phyloP scores from a whole-genome alignment of 164 flowering plant genomes.

The Magnolia changhungtana region DNA sequence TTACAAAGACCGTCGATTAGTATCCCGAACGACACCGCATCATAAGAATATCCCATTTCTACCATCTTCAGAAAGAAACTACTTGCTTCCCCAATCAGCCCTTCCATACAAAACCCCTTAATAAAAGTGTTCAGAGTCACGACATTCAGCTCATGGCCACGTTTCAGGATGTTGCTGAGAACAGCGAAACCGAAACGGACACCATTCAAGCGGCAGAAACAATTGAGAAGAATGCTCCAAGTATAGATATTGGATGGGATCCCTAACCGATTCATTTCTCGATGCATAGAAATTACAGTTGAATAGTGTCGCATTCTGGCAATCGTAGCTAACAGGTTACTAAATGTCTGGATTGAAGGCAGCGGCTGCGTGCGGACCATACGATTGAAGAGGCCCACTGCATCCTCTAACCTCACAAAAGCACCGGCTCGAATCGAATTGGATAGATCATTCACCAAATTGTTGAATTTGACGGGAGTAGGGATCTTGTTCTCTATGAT shows the following conservation, averaged over 20 bases:
- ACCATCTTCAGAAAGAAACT: background rate
- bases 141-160: slow-evolving; percentile 3
- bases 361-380: background rate
- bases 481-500: too few species aligned
- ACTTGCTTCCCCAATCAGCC: background rate
- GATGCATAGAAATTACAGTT: slow-evolving; percentile 1
- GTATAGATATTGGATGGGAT: slow-evolving; percentile 1
- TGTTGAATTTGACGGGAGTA: too few species aligned
- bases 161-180: slow-evolving; percentile 14
- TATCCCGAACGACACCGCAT: slow-evolving; percentile 13
- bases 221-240: slow-evolving; percentile 15
- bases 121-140: slow-evolving; percentile 8
- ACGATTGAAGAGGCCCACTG: background rate
- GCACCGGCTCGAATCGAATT: too few species aligned
- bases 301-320: slow-evolving; percentile 1
- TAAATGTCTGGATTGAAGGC: slow-evolving; percentile 3
- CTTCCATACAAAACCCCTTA: slow-evolving; percentile 9
- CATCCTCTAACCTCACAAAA: too few species aligned
- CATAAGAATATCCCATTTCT: slow-evolving; percentile 3
- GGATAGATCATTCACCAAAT: too few species aligned
- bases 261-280: background rate
- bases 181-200: slow-evolving; percentile 12
- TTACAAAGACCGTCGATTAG: slow-evolving; percentile 23
- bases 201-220: slow-evolving; percentile 8
- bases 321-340: background rate